Conservation (phyloP, 2,329 filamentous ascomycete species). For the Diaporthe sp. region DNA sequence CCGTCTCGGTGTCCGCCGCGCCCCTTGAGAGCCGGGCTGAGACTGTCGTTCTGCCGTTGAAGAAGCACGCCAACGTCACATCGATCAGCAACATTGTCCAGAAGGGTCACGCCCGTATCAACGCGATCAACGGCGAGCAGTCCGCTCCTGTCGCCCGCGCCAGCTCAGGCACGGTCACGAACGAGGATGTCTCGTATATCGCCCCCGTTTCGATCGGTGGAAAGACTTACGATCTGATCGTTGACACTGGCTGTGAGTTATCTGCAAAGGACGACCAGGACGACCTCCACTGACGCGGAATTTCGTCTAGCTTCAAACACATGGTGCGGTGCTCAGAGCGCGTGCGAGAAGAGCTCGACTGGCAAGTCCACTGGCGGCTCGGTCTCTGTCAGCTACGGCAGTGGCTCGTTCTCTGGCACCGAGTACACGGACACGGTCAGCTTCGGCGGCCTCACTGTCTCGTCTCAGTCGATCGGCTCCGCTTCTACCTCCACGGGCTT, state of each 20-base stretch:
- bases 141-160: constrained; percentile 13
- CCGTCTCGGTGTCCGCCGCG: constrained; percentile 43
- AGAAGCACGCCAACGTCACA: constrained; percentile 42
- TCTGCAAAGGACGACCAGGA: background rate
- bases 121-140: constrained; percentile 41
- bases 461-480: constrained; percentile 32
- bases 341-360: constrained; percentile 29
- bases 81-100: constrained; percentile 44
- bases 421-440: constrained; percentile 48
- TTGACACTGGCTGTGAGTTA: constrained; percentile 47
- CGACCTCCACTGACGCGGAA: background rate
- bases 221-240: constrained; percentile 45
- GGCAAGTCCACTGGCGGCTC: constrained; percentile 41
- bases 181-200: constrained; percentile 45
- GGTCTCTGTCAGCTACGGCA: constrained; percentile 45
- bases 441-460: constrained; percentile 47
- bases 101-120: constrained; percentile 44
- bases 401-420: constrained; percentile 45
- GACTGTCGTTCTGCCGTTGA: constrained; percentile 42
- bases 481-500: constrained; percentile 22
- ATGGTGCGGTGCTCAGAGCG: constrained; percentile 26
- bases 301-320: constrained; percentile 43
- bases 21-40: constrained; percentile 42
- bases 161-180: constrained; percentile 45
- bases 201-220: constrained; percentile 45